Conservation (phyloP, 495 filamentous ascomycete genomes). For the Penicillium egyptiacum region DNA sequence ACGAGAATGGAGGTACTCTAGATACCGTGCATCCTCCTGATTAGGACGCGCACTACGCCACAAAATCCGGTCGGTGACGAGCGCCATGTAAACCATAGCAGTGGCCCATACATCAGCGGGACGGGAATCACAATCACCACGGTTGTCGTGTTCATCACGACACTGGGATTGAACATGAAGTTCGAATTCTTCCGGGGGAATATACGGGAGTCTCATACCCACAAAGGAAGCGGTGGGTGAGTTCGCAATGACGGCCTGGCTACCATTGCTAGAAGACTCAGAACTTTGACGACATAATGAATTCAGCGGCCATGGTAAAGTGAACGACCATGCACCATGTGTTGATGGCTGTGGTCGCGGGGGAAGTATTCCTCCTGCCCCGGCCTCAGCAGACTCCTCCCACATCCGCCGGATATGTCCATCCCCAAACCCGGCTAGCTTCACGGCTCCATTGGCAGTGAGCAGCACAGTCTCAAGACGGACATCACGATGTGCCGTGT, state of each 20-base stretch:
- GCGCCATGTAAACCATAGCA: constrained; percentile 94
- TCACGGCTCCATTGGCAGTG: constrained; percentile 83
- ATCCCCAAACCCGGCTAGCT: constrained; percentile 95
- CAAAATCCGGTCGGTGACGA: constrained; percentile 84
- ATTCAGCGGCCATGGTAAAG: constrained; percentile 16
- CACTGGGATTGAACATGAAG: background rate
- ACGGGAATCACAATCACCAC: constrained; percentile 75
- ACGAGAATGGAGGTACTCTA: constrained; percentile 77
- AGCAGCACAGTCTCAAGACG: constrained; percentile 95
- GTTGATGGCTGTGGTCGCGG: constrained; percentile 1
- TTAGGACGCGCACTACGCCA: constrained; percentile 86
- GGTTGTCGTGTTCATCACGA: constrained; percentile 64
- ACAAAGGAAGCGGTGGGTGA: constrained; percentile 17
- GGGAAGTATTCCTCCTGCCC: constrained; percentile 2
- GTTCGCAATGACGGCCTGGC: background rate
- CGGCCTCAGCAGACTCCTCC: background rate
- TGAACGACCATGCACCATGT: constrained; percentile 17
- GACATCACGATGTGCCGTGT: constrained; percentile 86
- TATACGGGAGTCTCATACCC: constrained; percentile 24
- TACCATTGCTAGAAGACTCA: background rate
- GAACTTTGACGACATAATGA: constrained; percentile 2
- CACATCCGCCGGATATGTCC: constrained; percentile 60
- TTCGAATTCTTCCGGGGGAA: constrained; percentile 21
- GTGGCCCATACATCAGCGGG: constrained; percentile 94
- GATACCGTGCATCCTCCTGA: constrained; percentile 81